These are phyloP conservation scores for Leucaena leucocephala DNA, from an alignment of 306 rosid genomes.

Conservation along the genomic window DNA sequence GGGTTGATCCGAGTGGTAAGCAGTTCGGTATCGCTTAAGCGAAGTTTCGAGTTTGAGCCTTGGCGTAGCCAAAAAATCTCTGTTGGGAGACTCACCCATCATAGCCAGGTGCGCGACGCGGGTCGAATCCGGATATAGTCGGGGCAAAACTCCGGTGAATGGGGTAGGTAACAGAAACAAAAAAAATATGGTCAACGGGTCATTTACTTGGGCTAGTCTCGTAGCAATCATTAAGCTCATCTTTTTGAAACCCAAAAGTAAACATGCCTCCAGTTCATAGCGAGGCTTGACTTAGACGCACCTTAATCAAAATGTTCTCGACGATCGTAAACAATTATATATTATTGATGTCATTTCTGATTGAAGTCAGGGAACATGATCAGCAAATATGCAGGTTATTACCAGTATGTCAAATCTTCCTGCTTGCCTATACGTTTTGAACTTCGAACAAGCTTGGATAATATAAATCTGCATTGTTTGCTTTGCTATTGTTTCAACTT, in stretches of 20 bases:
- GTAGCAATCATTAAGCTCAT: too few species aligned
- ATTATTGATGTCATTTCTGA: not conserved
- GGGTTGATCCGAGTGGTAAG: too few species aligned
- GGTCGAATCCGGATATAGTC: too few species aligned
- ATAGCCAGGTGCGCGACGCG: too few species aligned
- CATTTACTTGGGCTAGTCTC: not conserved
- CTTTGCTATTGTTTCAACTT: constrained; percentile 24
- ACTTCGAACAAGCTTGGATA: not conserved
- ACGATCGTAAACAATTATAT: not conserved
- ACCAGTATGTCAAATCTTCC: not conserved
- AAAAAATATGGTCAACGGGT: not conserved
- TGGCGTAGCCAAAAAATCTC: too few species aligned
- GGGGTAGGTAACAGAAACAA: too few species aligned
- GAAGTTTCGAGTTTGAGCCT: too few species aligned
- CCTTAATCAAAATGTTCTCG: not conserved
- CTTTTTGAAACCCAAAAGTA: not conserved
- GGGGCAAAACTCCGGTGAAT: too few species aligned
- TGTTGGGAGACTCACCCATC: too few species aligned
- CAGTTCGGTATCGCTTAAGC: too few species aligned
- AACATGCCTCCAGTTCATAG: not conserved
- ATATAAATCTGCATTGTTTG: constrained; percentile 12
- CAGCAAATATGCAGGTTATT: not conserved
- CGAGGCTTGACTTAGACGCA: not conserved
- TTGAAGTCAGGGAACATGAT: not conserved
- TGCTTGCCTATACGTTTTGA: not conserved